These are phyloP conservation scores for Metrosideros polymorpha DNA, from an alignment of 441 rosid species.

Conservation along the genomic window DNA sequence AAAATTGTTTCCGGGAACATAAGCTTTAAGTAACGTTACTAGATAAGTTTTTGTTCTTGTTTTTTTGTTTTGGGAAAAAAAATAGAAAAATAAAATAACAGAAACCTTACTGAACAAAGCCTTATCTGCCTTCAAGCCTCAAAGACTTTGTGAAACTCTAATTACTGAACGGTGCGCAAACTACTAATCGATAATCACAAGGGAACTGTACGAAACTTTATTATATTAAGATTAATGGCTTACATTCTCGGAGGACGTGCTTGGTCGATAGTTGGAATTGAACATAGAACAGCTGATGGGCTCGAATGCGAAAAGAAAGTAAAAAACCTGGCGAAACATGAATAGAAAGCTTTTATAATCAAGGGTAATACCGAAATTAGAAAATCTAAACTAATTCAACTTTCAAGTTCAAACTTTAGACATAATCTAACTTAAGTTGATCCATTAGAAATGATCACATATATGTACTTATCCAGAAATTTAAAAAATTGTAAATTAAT, in stretches of 20 bases:
- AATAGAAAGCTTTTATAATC: not conserved
- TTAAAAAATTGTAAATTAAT: not conserved
- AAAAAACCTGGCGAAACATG: not conserved
- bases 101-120: too few species aligned
- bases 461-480: not conserved
- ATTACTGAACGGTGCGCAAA: not conserved
- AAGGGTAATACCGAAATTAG: not conserved
- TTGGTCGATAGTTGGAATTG: not conserved
- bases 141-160: not conserved
- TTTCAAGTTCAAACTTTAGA: not conserved
- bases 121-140: not conserved
- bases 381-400: not conserved
- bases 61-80: too few species aligned
- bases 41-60: too few species aligned
- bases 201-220: fast-evolving
- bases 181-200: not conserved
- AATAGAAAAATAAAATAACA: too few species aligned
- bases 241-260: not conserved
- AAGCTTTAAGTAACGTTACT: too few species aligned
- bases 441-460: not conserved
- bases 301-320: not conserved
- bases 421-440: not conserved
- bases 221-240: not conserved
- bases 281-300: not conserved
- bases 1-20: too few species aligned